A percentile compares a stretch with the other conserved stretches of the same genome.
Conservation (phyloP, 768 basidiomycete genomes). For the Tylopilus sp. region DNA sequence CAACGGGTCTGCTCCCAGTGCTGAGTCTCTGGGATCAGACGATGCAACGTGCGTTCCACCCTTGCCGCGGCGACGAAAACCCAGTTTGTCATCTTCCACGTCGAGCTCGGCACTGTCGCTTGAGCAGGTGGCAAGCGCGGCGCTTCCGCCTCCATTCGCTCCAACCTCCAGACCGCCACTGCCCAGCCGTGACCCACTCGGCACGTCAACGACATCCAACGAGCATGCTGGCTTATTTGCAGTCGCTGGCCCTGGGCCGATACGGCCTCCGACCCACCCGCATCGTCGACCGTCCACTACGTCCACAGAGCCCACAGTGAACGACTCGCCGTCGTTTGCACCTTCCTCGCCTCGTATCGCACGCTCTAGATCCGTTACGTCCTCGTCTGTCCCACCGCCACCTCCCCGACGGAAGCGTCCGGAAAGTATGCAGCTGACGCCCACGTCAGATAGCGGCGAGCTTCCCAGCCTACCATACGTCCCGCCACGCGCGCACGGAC, state of each 20-base stretch:
- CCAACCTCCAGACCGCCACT: slow-evolving; percentile 20
- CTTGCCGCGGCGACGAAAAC: slow-evolving; percentile 35
- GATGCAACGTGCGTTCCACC: slow-evolving; percentile 26
- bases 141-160: slow-evolving; percentile 16
- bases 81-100: slow-evolving; percentile 33
- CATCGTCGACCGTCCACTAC: slow-evolving; percentile 38
- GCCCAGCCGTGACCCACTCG: slow-evolving; percentile 17
- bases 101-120: slow-evolving; percentile 36
- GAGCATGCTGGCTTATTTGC: not conserved
- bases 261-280: slow-evolving; percentile 53
- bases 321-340: slow-evolving; percentile 25
- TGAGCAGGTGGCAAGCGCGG: slow-evolving; percentile 42
- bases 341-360: slow-evolving; percentile 38
- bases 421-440: slow-evolving; percentile 57
- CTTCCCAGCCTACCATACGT: slow-evolving; percentile 8
- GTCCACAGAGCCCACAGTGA: slow-evolving; percentile 20
- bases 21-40: slow-evolving; percentile 19
- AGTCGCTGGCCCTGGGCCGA: slow-evolving; percentile 26
- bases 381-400: slow-evolving; percentile 38
- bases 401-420: slow-evolving; percentile 52
- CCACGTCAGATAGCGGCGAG: slow-evolving; percentile 14
- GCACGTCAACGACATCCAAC: slow-evolving; percentile 3
- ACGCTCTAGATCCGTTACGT: slow-evolving; percentile 53
- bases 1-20: slow-evolving; percentile 1
- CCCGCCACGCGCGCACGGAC: slow-evolving; percentile 9